A percentile compares a stretch with the other conserved stretches of the same genome.
phyloP scores from a whole-genome alignment of 495 filamentous ascomycete species.

The Aspergillus sclerotioniger region DNA sequence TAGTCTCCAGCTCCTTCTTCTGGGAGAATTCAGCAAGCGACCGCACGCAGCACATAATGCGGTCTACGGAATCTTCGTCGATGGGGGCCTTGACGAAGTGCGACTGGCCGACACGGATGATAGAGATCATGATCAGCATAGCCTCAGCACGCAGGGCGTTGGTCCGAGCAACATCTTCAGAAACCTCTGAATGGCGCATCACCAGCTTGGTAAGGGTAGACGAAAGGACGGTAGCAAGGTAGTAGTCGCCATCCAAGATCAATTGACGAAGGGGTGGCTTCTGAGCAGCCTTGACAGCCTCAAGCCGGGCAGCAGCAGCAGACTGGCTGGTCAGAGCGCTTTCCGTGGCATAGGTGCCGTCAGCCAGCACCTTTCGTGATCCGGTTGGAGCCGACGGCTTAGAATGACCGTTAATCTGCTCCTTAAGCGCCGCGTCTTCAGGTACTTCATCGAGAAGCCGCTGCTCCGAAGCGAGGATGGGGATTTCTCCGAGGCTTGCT shows the following conservation, averaged over 20 bases:
- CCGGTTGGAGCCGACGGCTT: slow-evolving; percentile 74
- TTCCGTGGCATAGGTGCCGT: slow-evolving; percentile 97
- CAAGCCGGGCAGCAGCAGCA: slow-evolving; percentile 82
- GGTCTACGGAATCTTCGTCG: slow-evolving; percentile 95
- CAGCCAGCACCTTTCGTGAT: slow-evolving; percentile 87
- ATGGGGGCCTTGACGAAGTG: slow-evolving; percentile 97
- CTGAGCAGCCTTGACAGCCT: slow-evolving; percentile 94
- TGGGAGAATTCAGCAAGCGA: slow-evolving; percentile 88
- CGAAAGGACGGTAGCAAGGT: slow-evolving; percentile 89
- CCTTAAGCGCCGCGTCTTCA: slow-evolving; percentile 65
- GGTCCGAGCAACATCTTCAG: slow-evolving; percentile 78
- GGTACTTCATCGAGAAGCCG: slow-evolving; percentile 77
- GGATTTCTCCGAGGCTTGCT: slow-evolving; percentile 92
- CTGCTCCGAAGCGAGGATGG: slow-evolving; percentile 94
- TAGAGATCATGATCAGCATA: slow-evolving; percentile 99
- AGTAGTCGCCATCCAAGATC: slow-evolving; percentile 96
- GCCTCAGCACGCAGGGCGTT: slow-evolving; percentile 95
- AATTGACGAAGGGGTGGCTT: slow-evolving; percentile 95
- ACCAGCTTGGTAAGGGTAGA: slow-evolving; percentile 96
- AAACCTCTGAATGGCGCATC: slow-evolving; percentile 96
- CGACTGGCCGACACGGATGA: slow-evolving; percentile 95
- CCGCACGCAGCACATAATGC: slow-evolving; percentile 94
- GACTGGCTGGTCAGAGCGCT: slow-evolving; percentile 92
- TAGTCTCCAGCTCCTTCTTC: slow-evolving; percentile 83
- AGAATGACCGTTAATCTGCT: slow-evolving; percentile 79